Base-by-base conservation (phyloP, 768 basidiomycete genomes). In the Roridomyces roridus region DNA sequence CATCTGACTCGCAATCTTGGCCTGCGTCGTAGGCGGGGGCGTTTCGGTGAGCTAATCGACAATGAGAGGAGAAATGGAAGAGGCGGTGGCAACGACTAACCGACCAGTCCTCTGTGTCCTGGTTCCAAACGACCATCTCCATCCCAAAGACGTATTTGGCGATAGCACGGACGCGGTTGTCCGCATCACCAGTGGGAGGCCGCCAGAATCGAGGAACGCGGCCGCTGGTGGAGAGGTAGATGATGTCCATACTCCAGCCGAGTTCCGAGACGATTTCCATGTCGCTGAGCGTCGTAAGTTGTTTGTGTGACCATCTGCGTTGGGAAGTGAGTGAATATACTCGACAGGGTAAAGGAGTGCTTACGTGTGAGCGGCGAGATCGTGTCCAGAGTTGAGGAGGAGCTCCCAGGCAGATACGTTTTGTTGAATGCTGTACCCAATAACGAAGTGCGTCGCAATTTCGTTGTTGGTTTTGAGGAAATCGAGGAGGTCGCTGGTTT, bases 91-190 rank as follows among this genome's bases (percentile, higher is more conserved):
- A 35, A n/a, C 9, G 9, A 35, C 17, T 35, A 35, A 35, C 34
- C 17, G 10, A 35, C 21, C n/a, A 18, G 25, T 45, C 25, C 17
- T 45, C 17, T 14, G 25, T 26, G 43, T 45, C 26, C 20, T 81
- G 18, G 73, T 77, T 57, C 43, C 43, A 45, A n/a, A 45, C 24
- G 21, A 45, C 43, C 43, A 24, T 45, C 15, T 17, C 24, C 24
- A 89, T 68, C 15, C 86, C 86, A 65, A 89, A 87, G 29, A 89
- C 81, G 50, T 85, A 78, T 65, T 77, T 73, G 36, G 87, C 88
- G 62, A 89, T 84, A 6, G 85, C 83, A 35, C 79, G 74, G 18
- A 89, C 85, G 24, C 88, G 83, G 70, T 78, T 78, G 63, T 89
- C 88, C 40, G 72, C 73, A 67, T 87, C 81, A 17, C 83, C 85